Conservation (phyloP, 768 basidiomycete genomes). For the Psilocybe cyanescens region DNA sequence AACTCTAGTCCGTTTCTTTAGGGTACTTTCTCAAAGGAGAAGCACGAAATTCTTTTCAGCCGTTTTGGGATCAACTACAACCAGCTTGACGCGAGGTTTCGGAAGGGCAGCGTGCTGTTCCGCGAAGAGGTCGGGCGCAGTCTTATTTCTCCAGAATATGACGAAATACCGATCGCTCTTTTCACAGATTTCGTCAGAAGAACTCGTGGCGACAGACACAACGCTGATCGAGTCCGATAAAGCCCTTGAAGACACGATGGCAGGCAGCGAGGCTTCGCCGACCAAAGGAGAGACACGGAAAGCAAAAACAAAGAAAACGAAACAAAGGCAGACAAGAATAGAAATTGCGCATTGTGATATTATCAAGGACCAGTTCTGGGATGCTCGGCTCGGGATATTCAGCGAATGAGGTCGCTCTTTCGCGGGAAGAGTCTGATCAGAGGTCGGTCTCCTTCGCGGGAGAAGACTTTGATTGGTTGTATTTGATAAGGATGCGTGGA, state of each 20-base stretch:
- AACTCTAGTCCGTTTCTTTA: slow-evolving; percentile 30
- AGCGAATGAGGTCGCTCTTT: slow-evolving; percentile 19
- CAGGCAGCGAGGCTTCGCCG: slow-evolving; percentile 8
- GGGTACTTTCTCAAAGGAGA: slow-evolving; percentile 89
- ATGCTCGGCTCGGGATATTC: slow-evolving; percentile 57
- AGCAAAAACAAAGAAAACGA: slow-evolving; percentile 21
- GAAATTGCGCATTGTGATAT: slow-evolving; percentile 81
- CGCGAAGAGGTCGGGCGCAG: slow-evolving; percentile 47
- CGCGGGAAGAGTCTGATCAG: slow-evolving; percentile 1
- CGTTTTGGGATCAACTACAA: slow-evolving; percentile 91
- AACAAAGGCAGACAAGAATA: slow-evolving; percentile 47
- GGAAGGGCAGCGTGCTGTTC: slow-evolving; percentile 86
- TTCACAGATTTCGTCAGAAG: slow-evolving; percentile 3
- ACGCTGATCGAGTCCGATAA: neutral
- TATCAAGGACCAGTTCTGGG: slow-evolving; percentile 84
- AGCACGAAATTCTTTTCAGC: slow-evolving; percentile 89
- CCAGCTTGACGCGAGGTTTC: slow-evolving; percentile 64
- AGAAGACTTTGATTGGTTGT: neutral
- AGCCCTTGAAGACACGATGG: neutral
- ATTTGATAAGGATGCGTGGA: neutral
- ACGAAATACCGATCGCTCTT: neutral
- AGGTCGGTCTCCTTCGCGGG: neutral
- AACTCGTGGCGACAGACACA: neutral
- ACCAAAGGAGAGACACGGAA: slow-evolving; percentile 16
- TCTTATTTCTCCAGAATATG: neutral